Base-by-base conservation (phyloP, 1,284 basidiomycete species). In the Heterobasidion occidentale region DNA sequence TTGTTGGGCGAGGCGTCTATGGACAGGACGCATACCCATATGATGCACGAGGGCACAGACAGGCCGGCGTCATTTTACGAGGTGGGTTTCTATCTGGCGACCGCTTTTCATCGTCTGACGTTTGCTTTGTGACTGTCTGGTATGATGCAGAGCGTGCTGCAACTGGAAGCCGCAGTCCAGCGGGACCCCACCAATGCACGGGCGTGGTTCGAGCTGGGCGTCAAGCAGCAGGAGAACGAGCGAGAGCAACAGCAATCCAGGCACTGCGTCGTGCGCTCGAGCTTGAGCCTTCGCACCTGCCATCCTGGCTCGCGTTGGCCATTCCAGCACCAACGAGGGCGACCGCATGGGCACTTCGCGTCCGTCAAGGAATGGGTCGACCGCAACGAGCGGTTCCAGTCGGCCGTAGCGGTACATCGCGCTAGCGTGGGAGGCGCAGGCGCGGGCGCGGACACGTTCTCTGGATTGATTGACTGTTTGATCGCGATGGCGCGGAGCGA, bases 181-280 rank as follows among this genome's bases (percentile, higher is more conserved):
- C 79, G 79, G 46, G 81, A 94, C 63, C 86, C 89, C 44, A 74
- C 70, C 0, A 81, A 90, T 60, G 86, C 90, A 0, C 65, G 72
- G 42, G 88, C 88, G 7, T 99, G 96, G 96, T 94, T 84, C 66
- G 83, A 90, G 58, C 85, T 99, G 49, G 96, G 97, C 33, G 86
- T 99, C 50, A 96, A 94, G 72, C 97, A 99, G 68, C 96, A 99
- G 72, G 96, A 98, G 71, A 98, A 97, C 69, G 96, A 99, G 70
- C 86, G 95, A 20, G 96, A 99, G 72, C 79, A 83, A 20, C 88
- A 93, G 97, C 96, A 6, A 84, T 99, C 53, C 79, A 87, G 51
- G 97, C 96, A 0, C 79, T 99, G 27, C 78, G 81, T 46, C 87
- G 87, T 58, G 89, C 94, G 1, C 76, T 94, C 50, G 84, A 90